Conservation (phyloP, 2,329 filamentous ascomycete species). For the Penicillium aurantiogriseum region DNA sequence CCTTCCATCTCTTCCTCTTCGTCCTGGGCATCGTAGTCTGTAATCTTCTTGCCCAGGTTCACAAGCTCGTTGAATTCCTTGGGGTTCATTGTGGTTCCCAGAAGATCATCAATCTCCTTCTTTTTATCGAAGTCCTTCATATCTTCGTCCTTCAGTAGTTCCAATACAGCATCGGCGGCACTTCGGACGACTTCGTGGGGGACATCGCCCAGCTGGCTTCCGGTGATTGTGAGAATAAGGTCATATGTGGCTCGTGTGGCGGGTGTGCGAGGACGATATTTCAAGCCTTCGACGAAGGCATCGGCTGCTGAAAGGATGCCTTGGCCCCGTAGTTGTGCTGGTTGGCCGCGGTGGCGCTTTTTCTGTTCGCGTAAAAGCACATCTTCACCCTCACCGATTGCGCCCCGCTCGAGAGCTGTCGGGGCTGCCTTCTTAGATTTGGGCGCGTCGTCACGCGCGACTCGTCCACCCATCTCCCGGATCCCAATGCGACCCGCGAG, state of each 20-base stretch:
- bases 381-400: slow-evolving; percentile 76
- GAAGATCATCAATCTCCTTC: slow-evolving; percentile 90
- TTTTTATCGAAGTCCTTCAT: slow-evolving; percentile 98
- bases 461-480: slow-evolving; percentile 86
- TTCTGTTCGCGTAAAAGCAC: slow-evolving; percentile 79
- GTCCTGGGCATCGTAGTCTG: slow-evolving; percentile 94
- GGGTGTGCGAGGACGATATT: slow-evolving; percentile 85
- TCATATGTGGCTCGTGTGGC: slow-evolving; percentile 93
- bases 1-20: slow-evolving; percentile 86
- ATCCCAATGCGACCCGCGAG: slow-evolving; percentile 92
- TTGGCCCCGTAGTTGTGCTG: slow-evolving; percentile 65
- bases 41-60: slow-evolving; percentile 97
- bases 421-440: slow-evolving; percentile 75
- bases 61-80: slow-evolving; percentile 97
- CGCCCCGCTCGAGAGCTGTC: slow-evolving; percentile 70
- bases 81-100: slow-evolving; percentile 76
- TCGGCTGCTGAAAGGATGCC: slow-evolving; percentile 83
- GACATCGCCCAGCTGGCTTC: slow-evolving; percentile 85
- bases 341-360: slow-evolving; percentile 77
- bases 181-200: slow-evolving; percentile 88
- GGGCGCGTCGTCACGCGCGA: slow-evolving; percentile 74
- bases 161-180: slow-evolving; percentile 86
- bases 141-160: slow-evolving; percentile 90
- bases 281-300: slow-evolving; percentile 83
- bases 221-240: slow-evolving; percentile 86